Evolutionary conservation across 768 basidiomycete genomes (phyloP).

Genomic region (Antrodiella citrinella): DNA sequence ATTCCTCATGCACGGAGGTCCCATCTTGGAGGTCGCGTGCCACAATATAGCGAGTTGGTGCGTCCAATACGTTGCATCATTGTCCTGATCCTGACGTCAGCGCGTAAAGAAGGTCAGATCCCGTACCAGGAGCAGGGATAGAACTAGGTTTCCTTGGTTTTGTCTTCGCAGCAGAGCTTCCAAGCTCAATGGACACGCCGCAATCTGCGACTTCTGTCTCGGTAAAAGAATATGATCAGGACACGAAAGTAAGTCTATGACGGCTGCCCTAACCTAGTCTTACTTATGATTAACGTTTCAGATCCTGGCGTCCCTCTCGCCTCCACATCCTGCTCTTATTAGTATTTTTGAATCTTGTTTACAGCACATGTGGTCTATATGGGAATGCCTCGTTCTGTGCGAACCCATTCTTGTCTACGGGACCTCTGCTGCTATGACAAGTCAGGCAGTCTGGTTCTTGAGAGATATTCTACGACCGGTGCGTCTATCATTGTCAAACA

Average conservation of each 20-base stretch:
- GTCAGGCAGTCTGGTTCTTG: slow-evolving; percentile 89
- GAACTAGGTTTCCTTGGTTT: slow-evolving; percentile 83
- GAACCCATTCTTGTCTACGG: slow-evolving; percentile 87
- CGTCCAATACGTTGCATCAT: slow-evolving; percentile 19
- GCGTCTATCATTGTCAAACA: slow-evolving; percentile 21
- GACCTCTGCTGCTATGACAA: slow-evolving; percentile 69
- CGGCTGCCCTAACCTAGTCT: too few relatives aligned
- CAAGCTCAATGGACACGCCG: slow-evolving; percentile 59
- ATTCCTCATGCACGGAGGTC: slow-evolving; percentile 61
- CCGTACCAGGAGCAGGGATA: slow-evolving; percentile 51
- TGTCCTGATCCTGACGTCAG: slow-evolving; percentile 5
- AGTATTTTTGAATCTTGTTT: slow-evolving; percentile 56
- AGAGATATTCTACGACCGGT: slow-evolving; percentile 82
- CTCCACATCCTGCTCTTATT: slow-evolving; percentile 50
- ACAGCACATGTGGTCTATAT: slow-evolving; percentile 71
- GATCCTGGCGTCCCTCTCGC: slow-evolving; percentile 62
- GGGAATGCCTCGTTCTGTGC: slow-evolving; percentile 89
- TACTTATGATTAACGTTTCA: slow-evolving; percentile 23
- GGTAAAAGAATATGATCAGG: slow-evolving; percentile 3
- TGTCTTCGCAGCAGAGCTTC: slow-evolving; percentile 66
- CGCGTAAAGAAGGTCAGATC: slow-evolving; percentile 67
- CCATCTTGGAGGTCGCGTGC: slow-evolving; percentile 82
- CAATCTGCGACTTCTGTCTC: slow-evolving; percentile 30
- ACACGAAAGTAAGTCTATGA: slow-evolving; percentile 6
- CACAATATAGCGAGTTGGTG: slow-evolving; percentile 83